These are phyloP conservation scores for Fusarium buxicola DNA, from an alignment of 2,329 filamentous ascomycete species.

Conservation along the genomic window DNA sequence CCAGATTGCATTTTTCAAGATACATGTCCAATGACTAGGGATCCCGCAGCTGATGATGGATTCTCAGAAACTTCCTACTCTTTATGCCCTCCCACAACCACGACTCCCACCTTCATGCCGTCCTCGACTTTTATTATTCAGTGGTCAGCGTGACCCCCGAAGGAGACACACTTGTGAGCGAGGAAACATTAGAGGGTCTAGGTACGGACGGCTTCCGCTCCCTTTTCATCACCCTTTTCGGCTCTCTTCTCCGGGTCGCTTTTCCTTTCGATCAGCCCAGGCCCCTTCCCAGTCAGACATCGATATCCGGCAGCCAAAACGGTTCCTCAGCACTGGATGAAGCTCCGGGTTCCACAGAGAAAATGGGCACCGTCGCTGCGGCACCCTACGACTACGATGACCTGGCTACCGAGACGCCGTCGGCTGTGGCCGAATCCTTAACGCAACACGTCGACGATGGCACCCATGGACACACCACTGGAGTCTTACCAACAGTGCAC, in stretches of 20 bases:
- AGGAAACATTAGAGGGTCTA: constrained; percentile 92
- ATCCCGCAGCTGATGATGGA: constrained; percentile 40
- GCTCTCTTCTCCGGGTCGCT: constrained; percentile 78
- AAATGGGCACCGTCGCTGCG: constrained; percentile 37
- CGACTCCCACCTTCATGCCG: constrained; percentile 78
- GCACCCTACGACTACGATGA: constrained; percentile 40
- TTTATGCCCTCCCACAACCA: constrained; percentile 79
- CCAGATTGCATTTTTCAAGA: constrained; percentile 5
- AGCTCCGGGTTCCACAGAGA: constrained; percentile 17
- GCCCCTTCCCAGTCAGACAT: constrained; percentile 44
- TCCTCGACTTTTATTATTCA: constrained; percentile 91
- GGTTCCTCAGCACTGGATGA: constrained; percentile 29
- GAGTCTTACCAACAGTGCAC: constrained; percentile 49
- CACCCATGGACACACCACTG: constrained; percentile 51
- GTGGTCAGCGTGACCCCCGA: constrained; percentile 91
- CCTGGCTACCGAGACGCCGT: constrained; percentile 41
- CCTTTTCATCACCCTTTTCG: constrained; percentile 79
- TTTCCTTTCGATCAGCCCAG: constrained; percentile 55
- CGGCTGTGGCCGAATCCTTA: constrained; percentile 38
- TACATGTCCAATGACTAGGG: constrained; percentile 11
- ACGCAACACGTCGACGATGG: constrained; percentile 50
- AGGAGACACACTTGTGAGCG: constrained; percentile 92
- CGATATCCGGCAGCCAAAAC: constrained; percentile 25
- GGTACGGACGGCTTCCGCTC: constrained; percentile 76
- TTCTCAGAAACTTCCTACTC: constrained; percentile 84